Conservation (phyloP, 495 filamentous ascomycete genomes). For the Glarea lozoyensis region DNA sequence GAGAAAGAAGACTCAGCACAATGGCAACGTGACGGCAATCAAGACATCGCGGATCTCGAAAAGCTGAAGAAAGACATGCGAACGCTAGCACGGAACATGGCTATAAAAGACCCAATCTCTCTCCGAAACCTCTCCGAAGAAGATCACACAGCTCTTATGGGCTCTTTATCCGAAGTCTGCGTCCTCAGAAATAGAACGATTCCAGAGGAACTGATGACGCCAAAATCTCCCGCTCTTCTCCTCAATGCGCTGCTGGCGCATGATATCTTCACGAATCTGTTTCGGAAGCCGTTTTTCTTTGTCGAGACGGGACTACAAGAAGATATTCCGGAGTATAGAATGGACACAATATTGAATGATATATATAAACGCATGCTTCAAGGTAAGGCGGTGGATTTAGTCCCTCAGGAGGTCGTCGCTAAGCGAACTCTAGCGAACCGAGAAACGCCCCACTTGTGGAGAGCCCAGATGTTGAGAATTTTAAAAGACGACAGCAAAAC, state of each 20-base stretch:
- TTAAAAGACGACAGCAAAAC: conserved; percentile 1
- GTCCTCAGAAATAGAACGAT: conserved; percentile 1
- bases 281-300: conserved; percentile 8
- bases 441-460: conserved; percentile 9
- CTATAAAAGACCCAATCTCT: background rate
- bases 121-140: background rate
- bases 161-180: background rate
- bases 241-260: conserved; percentile 12
- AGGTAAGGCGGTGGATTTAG: background rate
- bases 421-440: conserved; percentile 4
- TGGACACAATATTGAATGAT: background rate
- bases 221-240: conserved; percentile 4
- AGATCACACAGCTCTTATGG: background rate
- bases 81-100: background rate
- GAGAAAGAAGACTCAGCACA: conserved; percentile 6
- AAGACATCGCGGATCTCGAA: conserved; percentile 8
- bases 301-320: background rate
- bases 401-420: background rate
- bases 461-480: conserved; percentile 11
- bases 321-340: background rate
- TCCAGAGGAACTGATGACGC: background rate
- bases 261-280: conserved; percentile 3
- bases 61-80: conserved; percentile 10
- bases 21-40: conserved; percentile 5
- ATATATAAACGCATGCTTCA: background rate